Evolutionary conservation across 805 yeast genomes (phyloP).

Genomic region (Suhomyces canberraensis): DNA sequence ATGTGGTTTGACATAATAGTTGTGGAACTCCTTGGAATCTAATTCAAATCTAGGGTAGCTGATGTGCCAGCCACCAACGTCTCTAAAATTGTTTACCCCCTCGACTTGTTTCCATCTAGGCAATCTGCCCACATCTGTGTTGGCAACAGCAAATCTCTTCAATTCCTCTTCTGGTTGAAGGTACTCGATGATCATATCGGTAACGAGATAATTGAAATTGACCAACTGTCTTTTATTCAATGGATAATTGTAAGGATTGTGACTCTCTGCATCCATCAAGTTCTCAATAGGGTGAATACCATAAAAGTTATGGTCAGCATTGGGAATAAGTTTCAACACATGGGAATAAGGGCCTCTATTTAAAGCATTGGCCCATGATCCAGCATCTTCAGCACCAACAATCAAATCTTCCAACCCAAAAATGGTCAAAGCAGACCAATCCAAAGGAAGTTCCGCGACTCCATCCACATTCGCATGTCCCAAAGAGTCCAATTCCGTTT

Average conservation of each 20-base stretch:
- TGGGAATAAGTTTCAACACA: slow-evolving; percentile 52
- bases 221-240: slow-evolving; percentile 41
- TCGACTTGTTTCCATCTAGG: slow-evolving; percentile 62
- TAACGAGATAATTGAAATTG: slow-evolving; percentile 58
- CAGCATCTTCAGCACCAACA: slow-evolving; percentile 63
- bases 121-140: slow-evolving; percentile 33
- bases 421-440: slow-evolving; percentile 57
- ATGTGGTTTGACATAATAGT: slow-evolving; percentile 49
- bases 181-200: slow-evolving; percentile 47
- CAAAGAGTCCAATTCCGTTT: slow-evolving; percentile 49
- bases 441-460: slow-evolving; percentile 40
- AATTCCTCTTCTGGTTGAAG: slow-evolving; percentile 47
- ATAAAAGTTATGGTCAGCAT: slow-evolving; percentile 81
- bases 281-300: slow-evolving; percentile 44
- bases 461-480: slow-evolving; percentile 44
- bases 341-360: slow-evolving; percentile 49
- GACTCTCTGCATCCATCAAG: slow-evolving; percentile 28
- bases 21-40: slow-evolving; percentile 3
- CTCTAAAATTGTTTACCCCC: slow-evolving; percentile 73
- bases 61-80: slow-evolving; percentile 72
- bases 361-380: slow-evolving; percentile 55
- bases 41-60: slow-evolving; percentile 24
- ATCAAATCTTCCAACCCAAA: slow-evolving; percentile 69
- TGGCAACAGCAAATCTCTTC: slow-evolving; percentile 45
- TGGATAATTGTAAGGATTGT: slow-evolving; percentile 42